phyloP scores from a whole-genome alignment of 441 rosid genomes.

The Metrosideros polymorpha region DNA sequence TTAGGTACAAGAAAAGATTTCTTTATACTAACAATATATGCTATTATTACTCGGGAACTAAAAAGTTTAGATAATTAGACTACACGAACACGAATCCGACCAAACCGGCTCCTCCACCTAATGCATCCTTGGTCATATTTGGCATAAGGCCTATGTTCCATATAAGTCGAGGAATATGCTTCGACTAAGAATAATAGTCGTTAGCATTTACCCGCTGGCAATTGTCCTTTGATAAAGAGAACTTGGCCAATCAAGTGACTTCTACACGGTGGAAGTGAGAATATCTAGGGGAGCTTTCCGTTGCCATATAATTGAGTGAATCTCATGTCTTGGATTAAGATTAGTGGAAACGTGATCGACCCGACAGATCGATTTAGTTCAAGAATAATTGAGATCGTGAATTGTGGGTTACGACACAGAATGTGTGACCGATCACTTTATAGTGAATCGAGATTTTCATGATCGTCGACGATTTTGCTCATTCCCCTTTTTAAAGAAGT shows the following conservation, averaged over 20 bases:
- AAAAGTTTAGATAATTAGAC: not conserved
- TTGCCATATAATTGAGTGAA: not conserved
- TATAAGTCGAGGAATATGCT: not conserved
- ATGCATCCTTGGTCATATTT: not conserved
- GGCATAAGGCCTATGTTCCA: not conserved
- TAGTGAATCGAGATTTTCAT: rapidly evolving
- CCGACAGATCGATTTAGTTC: not conserved
- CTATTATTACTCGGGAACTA: not conserved
- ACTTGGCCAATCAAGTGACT: not conserved
- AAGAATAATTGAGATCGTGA: not conserved
- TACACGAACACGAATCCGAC: not conserved
- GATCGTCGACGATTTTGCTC: not conserved
- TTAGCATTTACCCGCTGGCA: not conserved
- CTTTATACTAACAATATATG: not conserved
- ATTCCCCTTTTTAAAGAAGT: not conserved
- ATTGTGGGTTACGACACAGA: not conserved
- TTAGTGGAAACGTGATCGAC: not conserved
- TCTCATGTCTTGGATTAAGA: not conserved
- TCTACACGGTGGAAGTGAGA: too few relatives aligned
- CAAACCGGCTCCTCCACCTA: not conserved
- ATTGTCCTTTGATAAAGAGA: not conserved
- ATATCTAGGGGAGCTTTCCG: not conserved
- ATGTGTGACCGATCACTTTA: not conserved
- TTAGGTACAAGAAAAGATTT: not conserved
- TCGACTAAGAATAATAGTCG: not conserved